A percentile compares a stretch with the other conserved stretches of the same genome.
Conservation (phyloP, 306 rosid genomes). For the Datisca glomerata region DNA sequence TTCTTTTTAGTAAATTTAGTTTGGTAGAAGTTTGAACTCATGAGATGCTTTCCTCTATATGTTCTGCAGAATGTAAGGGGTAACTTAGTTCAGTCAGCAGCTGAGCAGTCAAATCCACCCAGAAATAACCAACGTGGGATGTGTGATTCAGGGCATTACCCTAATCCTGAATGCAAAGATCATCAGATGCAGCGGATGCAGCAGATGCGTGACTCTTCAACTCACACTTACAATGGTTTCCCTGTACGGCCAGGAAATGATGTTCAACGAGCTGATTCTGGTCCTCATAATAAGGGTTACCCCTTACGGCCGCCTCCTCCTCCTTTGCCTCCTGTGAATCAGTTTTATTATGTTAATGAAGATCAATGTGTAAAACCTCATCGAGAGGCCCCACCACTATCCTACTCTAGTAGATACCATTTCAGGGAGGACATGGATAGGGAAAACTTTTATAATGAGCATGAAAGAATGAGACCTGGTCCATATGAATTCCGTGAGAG, state of each 20-base stretch:
- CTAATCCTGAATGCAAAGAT: conserved; percentile 49
- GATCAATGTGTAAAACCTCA: conserved; percentile 50
- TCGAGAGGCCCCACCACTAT: conserved; percentile 50
- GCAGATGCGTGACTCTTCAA: conserved; percentile 40
- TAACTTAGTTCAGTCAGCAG: conserved; percentile 23
- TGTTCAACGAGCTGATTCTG: conserved; percentile 33
- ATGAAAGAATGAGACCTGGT: conserved; percentile 69
- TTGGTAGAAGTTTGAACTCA: conserved; percentile 9
- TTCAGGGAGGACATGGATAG: conserved; percentile 48
- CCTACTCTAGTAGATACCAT: conserved; percentile 55
- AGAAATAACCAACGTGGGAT: conserved; percentile 40
- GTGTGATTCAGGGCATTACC: conserved; percentile 36
- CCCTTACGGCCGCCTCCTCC: conserved; percentile 63
- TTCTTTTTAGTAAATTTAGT: conserved; percentile 1
- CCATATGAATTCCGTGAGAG: conserved; percentile 46
- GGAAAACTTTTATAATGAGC: conserved; percentile 59
- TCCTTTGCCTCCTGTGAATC: conserved; percentile 42
- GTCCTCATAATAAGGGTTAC: conserved; percentile 37
- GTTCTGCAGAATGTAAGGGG: conserved; percentile 40
- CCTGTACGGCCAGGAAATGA: conserved; percentile 35
- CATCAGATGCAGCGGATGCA: no score
- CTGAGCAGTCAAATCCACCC: conserved; percentile 42
- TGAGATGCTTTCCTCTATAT: conserved; percentile 10
- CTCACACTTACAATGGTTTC: conserved; percentile 35
- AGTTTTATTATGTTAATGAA: conserved; percentile 60